Conservation (phyloP, 2,329 filamentous ascomycete species). For the Scopulariopsis brevicaulis region DNA sequence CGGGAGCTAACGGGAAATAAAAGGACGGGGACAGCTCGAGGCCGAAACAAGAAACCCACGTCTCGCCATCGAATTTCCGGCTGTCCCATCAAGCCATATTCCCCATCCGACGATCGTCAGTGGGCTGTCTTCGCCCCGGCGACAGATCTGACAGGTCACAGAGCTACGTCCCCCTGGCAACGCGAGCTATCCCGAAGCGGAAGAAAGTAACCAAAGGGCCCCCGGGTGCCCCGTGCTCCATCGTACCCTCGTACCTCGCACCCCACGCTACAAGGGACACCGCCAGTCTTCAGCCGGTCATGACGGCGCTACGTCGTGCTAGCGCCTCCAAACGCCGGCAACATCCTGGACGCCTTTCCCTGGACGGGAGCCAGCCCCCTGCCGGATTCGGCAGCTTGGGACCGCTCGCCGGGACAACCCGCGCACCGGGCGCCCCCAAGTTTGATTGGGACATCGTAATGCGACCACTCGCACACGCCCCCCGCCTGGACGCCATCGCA, state of each 20-base stretch:
- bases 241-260: background rate
- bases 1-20: too few relatives aligned
- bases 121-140: background rate
- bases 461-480: background rate
- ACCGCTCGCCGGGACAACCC: conserved; percentile 6
- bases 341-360: background rate
- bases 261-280: background rate
- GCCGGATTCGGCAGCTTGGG: conserved; percentile 1
- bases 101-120: background rate
- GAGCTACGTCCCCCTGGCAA: background rate
- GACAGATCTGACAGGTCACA: background rate
- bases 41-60: too few relatives aligned
- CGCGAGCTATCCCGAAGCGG: conserved; percentile 21
- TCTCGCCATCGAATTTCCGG: too few relatives aligned
- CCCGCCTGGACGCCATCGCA: background rate
- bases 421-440: conserved; percentile 6
- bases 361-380: background rate
- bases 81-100: background rate
- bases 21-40: background rate
- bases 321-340: background rate
- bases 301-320: background rate
- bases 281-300: background rate
- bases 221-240: background rate
- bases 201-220: conserved; percentile 8
- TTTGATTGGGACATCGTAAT: conserved; percentile 2